phyloP scores from a whole-genome alignment of 1,139 yeast genomes.

The Nakaseomyces glabratus region DNA sequence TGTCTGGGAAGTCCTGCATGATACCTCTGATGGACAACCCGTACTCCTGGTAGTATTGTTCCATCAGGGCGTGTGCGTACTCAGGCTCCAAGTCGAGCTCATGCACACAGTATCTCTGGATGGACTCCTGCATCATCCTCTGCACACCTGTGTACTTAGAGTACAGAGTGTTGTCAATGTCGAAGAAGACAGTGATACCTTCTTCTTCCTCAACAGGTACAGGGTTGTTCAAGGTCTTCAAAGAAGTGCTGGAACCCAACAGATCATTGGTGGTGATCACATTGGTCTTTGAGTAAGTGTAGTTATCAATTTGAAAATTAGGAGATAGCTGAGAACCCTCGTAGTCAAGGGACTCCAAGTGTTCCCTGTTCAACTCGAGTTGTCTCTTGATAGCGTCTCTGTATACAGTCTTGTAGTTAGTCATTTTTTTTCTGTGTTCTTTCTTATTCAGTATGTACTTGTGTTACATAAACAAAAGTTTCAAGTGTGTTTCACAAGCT shows the following conservation, averaged over 20 bases:
- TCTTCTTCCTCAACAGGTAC: slow-evolving; percentile 33
- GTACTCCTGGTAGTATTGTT: slow-evolving; percentile 69
- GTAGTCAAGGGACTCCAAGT: slow-evolving; percentile 27
- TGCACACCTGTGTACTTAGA: slow-evolving; percentile 64
- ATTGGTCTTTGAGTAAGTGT: not conserved
- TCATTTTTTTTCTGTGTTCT: too few species aligned
- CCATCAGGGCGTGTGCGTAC: slow-evolving; percentile 64
- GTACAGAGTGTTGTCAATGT: slow-evolving; percentile 87
- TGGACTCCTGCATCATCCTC: slow-evolving; percentile 78
- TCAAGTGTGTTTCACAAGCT: too few species aligned
- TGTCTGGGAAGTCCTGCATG: slow-evolving; percentile 61
- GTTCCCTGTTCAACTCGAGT: slow-evolving; percentile 24
- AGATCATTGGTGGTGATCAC: slow-evolving; percentile 4
- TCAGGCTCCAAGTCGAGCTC: slow-evolving; percentile 51
- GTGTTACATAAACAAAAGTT: too few species aligned
- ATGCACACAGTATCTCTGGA: slow-evolving; percentile 68
- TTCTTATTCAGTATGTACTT: too few species aligned
- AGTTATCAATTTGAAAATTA: slow-evolving; percentile 2
- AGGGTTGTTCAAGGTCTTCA: not conserved
- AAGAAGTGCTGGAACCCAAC: slow-evolving; percentile 2
- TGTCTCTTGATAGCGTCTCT: slow-evolving; percentile 22
- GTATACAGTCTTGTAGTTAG: slow-evolving; percentile 12
- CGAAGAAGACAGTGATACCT: slow-evolving; percentile 51
- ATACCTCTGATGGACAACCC: slow-evolving; percentile 91
- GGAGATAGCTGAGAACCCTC: slow-evolving; percentile 21